Evolutionary conservation across 768 basidiomycete genomes (phyloP), one percentile per base, ranked within the genome.

Genomic region (Phanerodontia chrysosporium): DNA sequence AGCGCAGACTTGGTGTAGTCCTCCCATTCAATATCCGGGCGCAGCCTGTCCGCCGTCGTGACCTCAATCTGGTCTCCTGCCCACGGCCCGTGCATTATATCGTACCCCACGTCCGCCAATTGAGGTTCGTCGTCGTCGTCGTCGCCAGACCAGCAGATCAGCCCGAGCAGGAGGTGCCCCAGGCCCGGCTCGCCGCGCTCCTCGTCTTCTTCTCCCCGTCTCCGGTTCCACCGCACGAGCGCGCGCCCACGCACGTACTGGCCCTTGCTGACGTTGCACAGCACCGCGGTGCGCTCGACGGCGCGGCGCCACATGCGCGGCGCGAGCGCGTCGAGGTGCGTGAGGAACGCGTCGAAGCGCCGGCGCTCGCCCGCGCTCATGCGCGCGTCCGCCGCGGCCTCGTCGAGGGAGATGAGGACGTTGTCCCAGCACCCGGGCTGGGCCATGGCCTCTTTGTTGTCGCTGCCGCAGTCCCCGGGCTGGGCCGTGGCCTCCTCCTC

Each of bases 131-230:
- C 32, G 32, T 57, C 55, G 10, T 44, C 16, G 14, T n/a, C n/a
- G n/a, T n/a, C n/a, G n/a, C n/a, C n/a, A n/a, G 57, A 58, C 57
- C 57, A 52, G 39, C 29, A 58, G 49, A 58, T 39, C 2, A 32
- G 57, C 18, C 49, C 22, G 5, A 52, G 45, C n/a, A 58, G 35
- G 32, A 52, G 49, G 9, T 48, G 45, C 10, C 45, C 45, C 16
- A 57, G 45, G 24, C 24, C 25, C 24, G n/a, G 25, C 22, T n/a
- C 10, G 48, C n/a, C n/a, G n/a, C n/a, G n/a, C n/a, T n/a, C n/a
- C n/a, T n/a, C n/a, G n/a, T n/a, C 14, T 45, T 21, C 12, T 24
- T 49, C n/a, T 6, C 9, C 12, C 32, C 28, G 25, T 18, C 12
- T 29, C 51, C 10, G 51, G n/a, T n/a, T n/a, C n/a, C n/a, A n/a